Base-by-base conservation (phyloP, 208 protist genomes). In the Leishmania braziliensis region DNA sequence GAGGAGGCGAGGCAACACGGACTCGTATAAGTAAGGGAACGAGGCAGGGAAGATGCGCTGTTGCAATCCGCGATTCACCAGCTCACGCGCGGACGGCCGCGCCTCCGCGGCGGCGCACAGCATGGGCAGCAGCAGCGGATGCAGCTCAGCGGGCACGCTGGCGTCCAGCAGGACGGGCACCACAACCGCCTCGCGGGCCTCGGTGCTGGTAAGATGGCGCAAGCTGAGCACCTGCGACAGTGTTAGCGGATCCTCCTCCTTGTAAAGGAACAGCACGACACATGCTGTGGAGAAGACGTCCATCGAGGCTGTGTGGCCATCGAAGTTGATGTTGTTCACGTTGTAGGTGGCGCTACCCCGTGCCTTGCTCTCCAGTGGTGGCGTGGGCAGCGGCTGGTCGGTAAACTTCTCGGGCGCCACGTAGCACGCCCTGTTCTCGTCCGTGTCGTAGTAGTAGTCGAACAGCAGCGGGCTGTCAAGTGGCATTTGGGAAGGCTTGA, bases 361-460 rank as follows among this genome's bases (percentile, higher is more conserved):
- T 29, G 81, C 70, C 50, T 80, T 77, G 62, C 84, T 87, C 63
- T 77, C 84, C 0, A 81, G 70, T 23, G 84, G 79, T 20, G 84
- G 79, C 3, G 33, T 78, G 20, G 84, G 79, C 14, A 83, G 73
- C 4, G 82, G 74, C 73, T 86, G 78, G 39, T 94, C 88, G 58
- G 84, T 79, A 82, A 98, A 97, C 70, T 97, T 95, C 81, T 98
- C 96, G 16, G 95, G 95, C 14, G 93, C 93, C 33, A 96, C 71
- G 71, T 85, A 96, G 86, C 96, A 98, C 23, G 89, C 83, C 60
- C 90, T 89, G 16, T 85, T 91, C 78, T 97, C 94, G 43, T 93
- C 92, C 0, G 91, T 95, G 77, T 98, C 92, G 80, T 98, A 98
- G 86, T 93, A 98, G 79, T 96, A 97, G 53, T 92, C 85, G 77